These are phyloP conservation scores for Podosphaera fusca DNA, from an alignment of 2,329 filamentous ascomycete species.

Conservation along the genomic window DNA sequence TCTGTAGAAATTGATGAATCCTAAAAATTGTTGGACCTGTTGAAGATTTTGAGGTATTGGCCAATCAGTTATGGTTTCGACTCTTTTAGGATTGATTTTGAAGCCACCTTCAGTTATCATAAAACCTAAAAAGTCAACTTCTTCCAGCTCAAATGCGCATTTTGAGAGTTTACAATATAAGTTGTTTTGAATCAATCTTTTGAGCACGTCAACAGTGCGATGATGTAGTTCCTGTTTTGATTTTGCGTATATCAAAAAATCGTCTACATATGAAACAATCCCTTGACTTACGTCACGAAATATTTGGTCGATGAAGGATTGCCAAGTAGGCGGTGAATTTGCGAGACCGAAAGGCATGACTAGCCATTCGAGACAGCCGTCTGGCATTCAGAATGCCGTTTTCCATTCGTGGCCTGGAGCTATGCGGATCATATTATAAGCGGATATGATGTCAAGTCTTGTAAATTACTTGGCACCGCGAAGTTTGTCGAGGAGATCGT, in stretches of 20 bases:
- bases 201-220: not conserved
- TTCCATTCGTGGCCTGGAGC: not conserved
- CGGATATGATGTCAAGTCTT: not conserved
- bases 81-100: not conserved
- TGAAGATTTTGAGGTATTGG: not conserved
- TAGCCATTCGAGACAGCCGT: not conserved
- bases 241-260: not conserved
- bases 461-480: not conserved
- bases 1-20: slow-evolving; percentile 1
- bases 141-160: not conserved
- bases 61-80: not conserved
- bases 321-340: not conserved
- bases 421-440: slow-evolving; percentile 1
- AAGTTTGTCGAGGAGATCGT: not conserved
- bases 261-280: not conserved
- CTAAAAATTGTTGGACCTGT: slow-evolving; percentile 1
- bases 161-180: slow-evolving; percentile 1
- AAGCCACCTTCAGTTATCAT: not conserved
- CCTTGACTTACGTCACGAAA: not conserved
- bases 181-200: not conserved
- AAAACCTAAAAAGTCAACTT: not conserved
- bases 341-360: not conserved
- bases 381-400: not conserved
- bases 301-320: no score
- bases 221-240: not conserved